phyloP scores from a whole-genome alignment of 2,329 filamentous ascomycete species.

The Nothophaeocryptopus gaeumannii region DNA sequence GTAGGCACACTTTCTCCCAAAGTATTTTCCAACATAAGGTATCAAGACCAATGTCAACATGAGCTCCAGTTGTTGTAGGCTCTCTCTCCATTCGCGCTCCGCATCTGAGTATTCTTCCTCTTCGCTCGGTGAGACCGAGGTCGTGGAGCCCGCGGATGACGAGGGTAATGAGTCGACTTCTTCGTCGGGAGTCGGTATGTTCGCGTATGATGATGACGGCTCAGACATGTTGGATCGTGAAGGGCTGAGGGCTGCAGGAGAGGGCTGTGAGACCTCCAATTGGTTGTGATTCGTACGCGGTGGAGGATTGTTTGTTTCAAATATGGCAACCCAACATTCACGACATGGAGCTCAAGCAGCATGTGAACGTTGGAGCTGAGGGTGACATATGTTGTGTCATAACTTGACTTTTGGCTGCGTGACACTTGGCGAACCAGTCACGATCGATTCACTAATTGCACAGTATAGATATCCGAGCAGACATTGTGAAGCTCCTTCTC shows the following conservation, averaged over 20 bases:
- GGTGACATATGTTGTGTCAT: too few relatives aligned
- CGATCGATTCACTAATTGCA: too few relatives aligned
- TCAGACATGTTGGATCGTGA: conserved; percentile 29
- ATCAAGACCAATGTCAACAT: conserved; percentile 92
- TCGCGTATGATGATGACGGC: conserved; percentile 55
- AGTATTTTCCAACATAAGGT: conserved; percentile 90
- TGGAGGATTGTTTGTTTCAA: too few relatives aligned
- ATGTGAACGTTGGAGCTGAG: too few relatives aligned
- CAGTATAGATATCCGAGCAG: too few relatives aligned
- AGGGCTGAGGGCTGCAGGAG: background rate
- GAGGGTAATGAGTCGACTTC: conserved; percentile 52
- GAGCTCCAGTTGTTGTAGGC: conserved; percentile 87
- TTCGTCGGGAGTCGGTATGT: conserved; percentile 39
- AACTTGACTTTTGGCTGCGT: too few relatives aligned
- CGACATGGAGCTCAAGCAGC: too few relatives aligned
- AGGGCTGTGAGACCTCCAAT: background rate
- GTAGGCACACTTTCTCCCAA: conserved; percentile 91
- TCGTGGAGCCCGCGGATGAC: conserved; percentile 49
- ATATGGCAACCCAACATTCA: too few relatives aligned
- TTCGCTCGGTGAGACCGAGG: conserved; percentile 46
- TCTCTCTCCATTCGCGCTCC: conserved; percentile 92
- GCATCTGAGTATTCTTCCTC: conserved; percentile 67
- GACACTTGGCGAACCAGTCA: too few relatives aligned
- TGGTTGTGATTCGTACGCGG: background rate
- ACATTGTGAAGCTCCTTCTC: too few relatives aligned